Conservation (phyloP, 371 early-diverging fungal genomes). For the Mortierella polycephala region DNA sequence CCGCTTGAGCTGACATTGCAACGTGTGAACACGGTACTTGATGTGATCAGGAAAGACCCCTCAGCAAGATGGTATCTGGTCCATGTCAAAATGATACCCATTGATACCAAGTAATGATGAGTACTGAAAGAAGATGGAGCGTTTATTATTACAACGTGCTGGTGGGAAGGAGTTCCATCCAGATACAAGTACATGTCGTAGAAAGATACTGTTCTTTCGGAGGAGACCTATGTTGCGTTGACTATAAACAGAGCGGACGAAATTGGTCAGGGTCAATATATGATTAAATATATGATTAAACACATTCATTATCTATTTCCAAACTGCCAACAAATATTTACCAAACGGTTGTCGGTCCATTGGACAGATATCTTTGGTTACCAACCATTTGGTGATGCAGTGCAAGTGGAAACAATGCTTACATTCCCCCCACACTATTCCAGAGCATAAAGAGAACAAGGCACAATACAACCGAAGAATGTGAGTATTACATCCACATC, state of each 20-base stretch:
- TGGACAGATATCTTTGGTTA: slow-evolving; percentile 46
- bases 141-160: neutral
- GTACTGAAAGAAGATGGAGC: neutral
- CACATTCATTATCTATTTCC: too few relatives aligned
- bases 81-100: slow-evolving; percentile 16
- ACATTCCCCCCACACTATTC: slow-evolving; percentile 41
- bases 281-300: too few relatives aligned
- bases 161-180: neutral
- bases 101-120: neutral
- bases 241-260: too few relatives aligned
- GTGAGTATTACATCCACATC: too few relatives aligned
- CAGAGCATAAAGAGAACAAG: neutral
- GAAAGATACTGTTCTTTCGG: neutral
- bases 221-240: too few relatives aligned
- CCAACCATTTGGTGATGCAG: slow-evolving; percentile 50
- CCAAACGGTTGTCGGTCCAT: slow-evolving; percentile 51
- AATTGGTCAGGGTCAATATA: too few relatives aligned
- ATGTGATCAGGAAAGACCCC: slow-evolving; percentile 16
- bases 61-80: slow-evolving; percentile 42
- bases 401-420: slow-evolving; percentile 48
- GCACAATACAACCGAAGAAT: too few relatives aligned
- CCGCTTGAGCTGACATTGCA: slow-evolving; percentile 32
- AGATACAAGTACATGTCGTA: neutral
- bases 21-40: slow-evolving; percentile 19
- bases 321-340: neutral